Evolutionary conservation across 2,329 filamentous ascomycete species (phyloP), one percentile per base, ranked within the genome.

Genomic region (Dactylonectria macrodidyma): DNA sequence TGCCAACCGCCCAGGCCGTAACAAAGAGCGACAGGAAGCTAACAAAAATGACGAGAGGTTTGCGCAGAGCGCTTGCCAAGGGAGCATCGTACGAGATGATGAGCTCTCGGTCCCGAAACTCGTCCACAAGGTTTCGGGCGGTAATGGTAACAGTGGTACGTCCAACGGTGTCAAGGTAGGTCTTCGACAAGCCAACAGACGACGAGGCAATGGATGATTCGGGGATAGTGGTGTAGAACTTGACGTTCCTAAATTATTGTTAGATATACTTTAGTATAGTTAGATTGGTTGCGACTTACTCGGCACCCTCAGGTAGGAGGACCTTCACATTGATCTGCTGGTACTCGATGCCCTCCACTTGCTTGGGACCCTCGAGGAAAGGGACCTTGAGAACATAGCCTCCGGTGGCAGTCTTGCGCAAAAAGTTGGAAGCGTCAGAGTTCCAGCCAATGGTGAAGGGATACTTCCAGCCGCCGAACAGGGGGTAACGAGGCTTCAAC

Each of bases 401-500:
- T 67, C 94, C 90, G 30, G 87, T 87, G 52, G 86, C 83, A 48
- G 88, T 86, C 74, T 86, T 89, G 75, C 94, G 91, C 72, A 99
- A 80, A 80, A 93, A 96, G 65, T 89, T 89, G 76, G 90, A 90
- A 33, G 97, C 87, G 73, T 97, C 90, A 59, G 93, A 91, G 84
- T 98, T 97, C 96, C 96, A 99, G 73, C 96, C 96, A 65, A 98
- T 91, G 66, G 93, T 94, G 86, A 98, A 99, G 72, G 93, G 96
- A 83, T 98, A 98, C 82, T 97, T 97, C 96, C 96, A 99, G 68
- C 94, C 95, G 67, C 96, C 96, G 77, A 98, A 99, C 26, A 99
- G 81, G n/a, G 96, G 96, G 81, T 97, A 99, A 59, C 96, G 90
- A 22, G 96, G 96, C 86, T 95, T 96, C 70, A 98, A 87, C 81